Conservation (phyloP, 345 rosid species). For the Euphorbia peplus region DNA sequence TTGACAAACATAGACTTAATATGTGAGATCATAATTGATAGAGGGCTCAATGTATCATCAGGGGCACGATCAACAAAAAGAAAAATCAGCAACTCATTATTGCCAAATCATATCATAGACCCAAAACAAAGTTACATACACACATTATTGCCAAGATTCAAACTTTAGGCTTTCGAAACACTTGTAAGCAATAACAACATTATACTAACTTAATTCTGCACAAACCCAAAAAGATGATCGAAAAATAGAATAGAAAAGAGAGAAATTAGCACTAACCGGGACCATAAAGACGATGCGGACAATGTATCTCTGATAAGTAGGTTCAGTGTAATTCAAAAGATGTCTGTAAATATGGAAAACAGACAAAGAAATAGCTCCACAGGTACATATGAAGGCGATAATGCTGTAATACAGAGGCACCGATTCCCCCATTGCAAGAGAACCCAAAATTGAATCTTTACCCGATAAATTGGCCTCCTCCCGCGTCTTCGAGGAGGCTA, state of each 20-base stretch:
- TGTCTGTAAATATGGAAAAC: constrained; percentile 79
- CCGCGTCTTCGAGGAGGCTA: constrained; percentile 7
- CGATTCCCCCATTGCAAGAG: constrained; percentile 50
- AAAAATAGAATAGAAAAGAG: not conserved
- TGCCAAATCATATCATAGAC: not conserved
- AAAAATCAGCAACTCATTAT: too few species aligned
- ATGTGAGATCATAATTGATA: too few species aligned
- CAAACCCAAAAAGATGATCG: not conserved
- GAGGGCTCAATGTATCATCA: too few species aligned
- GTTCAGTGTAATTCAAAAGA: constrained; percentile 84
- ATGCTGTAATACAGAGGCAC: constrained; percentile 46
- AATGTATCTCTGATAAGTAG: constrained; percentile 88
- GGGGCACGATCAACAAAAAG: too few species aligned
- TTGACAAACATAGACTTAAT: too few species aligned
- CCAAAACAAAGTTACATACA: not conserved
- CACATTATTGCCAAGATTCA: not conserved
- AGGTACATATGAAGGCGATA: constrained; percentile 66
- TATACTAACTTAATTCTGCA: not conserved
- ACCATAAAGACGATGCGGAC: constrained; percentile 98
- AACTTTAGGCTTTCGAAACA: not conserved
- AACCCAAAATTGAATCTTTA: not conserved
- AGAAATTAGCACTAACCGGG: constrained; percentile 61
- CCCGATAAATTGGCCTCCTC: constrained; percentile 5
- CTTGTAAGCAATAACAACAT: not conserved
- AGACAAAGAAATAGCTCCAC: constrained; percentile 69